These are phyloP conservation scores for Akebia trifoliata DNA, from an alignment of 164 flowering plant species.

Conservation along the genomic window DNA sequence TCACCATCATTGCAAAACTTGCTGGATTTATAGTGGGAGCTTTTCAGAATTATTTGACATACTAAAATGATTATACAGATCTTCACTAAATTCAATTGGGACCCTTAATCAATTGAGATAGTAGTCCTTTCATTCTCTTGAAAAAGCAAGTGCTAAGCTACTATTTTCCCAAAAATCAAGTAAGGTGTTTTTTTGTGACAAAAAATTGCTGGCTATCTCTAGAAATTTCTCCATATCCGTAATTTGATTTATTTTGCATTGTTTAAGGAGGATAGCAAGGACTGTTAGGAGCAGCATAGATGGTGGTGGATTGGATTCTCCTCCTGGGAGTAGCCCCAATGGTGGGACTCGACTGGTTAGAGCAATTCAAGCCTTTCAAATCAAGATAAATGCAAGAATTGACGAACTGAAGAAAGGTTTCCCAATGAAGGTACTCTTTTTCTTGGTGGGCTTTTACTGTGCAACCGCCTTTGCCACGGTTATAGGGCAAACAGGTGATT, in stretches of 20 bases:
- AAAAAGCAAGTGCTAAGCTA: neutral
- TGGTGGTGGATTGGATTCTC: constrained; percentile 37
- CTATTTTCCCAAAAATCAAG: neutral
- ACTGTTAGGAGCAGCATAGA: constrained; percentile 48
- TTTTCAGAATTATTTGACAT: neutral
- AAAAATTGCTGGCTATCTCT: neutral
- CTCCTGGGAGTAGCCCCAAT: constrained; percentile 33
- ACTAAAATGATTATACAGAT: neutral
- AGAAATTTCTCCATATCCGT: neutral
- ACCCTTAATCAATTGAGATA: neutral
- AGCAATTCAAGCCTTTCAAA: constrained; percentile 43
- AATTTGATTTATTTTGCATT: constrained; percentile 8
- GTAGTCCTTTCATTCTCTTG: neutral
- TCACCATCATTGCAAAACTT: neutral
- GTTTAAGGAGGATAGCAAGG: constrained; percentile 53
- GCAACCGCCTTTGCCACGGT: constrained; percentile 96
- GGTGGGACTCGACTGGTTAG: constrained; percentile 58
- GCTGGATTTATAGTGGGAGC: neutral
- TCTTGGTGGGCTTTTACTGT: constrained; percentile 88
- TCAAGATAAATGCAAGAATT: constrained; percentile 45
- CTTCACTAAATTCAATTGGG: neutral
- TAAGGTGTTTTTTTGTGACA: neutral
- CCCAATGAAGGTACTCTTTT: constrained; percentile 71
- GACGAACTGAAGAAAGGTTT: constrained; percentile 54
- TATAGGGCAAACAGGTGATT: constrained; percentile 97